Evolutionary conservation across 1,284 basidiomycete genomes (phyloP).

Genomic region (Ganoderma boninense): DNA sequence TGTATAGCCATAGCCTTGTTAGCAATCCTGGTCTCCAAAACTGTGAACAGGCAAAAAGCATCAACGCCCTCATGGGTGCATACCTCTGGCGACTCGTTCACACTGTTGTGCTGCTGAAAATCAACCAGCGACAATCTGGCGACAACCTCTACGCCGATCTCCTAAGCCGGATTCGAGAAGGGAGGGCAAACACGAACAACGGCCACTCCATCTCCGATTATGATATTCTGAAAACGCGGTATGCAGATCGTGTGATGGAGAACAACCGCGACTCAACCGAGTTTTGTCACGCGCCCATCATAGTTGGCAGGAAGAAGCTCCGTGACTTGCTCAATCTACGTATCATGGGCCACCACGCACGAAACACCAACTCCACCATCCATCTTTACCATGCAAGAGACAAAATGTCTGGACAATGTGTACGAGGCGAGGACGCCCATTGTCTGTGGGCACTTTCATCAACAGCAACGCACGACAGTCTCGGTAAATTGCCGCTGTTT

Average conservation of each 20-base stretch:
- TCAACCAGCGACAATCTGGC: neutral
- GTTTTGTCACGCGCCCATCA: neutral
- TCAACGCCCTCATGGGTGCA: neutral
- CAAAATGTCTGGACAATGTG: neutral
- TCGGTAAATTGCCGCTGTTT: neutral
- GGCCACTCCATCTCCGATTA: too few relatives aligned
- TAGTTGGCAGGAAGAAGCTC: neutral
- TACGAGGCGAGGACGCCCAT: too few relatives aligned
- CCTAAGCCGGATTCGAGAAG: neutral
- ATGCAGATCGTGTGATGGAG: neutral
- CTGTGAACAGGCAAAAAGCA: too few relatives aligned
- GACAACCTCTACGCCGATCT: neutral
- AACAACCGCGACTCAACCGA: too few relatives aligned
- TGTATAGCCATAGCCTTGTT: neutral
- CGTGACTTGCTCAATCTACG: neutral
- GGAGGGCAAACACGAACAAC: neutral
- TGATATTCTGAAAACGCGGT: too few relatives aligned
- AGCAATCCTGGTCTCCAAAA: neutral
- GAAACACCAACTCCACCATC: neutral
- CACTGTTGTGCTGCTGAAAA: neutral
- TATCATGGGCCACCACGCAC: neutral
- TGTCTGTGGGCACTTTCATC: too few relatives aligned
- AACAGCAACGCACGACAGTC: neutral
- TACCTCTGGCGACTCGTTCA: neutral
- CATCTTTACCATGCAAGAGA: neutral